Evolutionary conservation across 768 basidiomycete species (phyloP).

Genomic region (Xerocomellus dryophilus): DNA sequence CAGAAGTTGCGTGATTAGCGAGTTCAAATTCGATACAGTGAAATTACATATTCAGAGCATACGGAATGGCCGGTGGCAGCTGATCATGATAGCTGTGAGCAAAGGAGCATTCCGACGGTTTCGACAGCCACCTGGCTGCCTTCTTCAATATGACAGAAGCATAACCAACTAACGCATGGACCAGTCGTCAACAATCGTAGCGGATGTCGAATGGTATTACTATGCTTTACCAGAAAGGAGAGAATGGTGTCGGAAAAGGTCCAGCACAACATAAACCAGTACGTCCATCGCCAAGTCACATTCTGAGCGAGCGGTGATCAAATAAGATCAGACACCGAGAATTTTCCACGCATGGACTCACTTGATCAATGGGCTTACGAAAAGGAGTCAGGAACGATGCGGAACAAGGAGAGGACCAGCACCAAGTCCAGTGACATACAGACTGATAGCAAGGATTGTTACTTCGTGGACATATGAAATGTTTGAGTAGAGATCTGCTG

Average conservation of each 20-base stretch:
- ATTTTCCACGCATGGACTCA: constrained; percentile 18
- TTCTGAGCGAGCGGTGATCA: constrained; percentile 35
- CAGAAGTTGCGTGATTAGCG: constrained; percentile 47
- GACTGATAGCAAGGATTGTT: constrained; percentile 45
- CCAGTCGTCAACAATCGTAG: background rate
- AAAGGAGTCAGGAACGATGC: background rate
- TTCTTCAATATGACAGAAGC: constrained; percentile 61
- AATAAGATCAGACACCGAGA: constrained; percentile 1
- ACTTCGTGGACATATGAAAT: constrained; percentile 56
- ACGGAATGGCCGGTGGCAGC: constrained; percentile 74
- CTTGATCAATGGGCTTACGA: constrained; percentile 67
- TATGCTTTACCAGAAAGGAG: constrained; percentile 46
- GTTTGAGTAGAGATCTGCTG: constrained; percentile 50
- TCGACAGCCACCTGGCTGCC: constrained; percentile 44
- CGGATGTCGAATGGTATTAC: too few species aligned
- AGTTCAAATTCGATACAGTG: background rate
- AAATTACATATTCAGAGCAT: constrained; percentile 23
- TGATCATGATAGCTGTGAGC: constrained; percentile 45
- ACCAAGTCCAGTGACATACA: constrained; percentile 43
- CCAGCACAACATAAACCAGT: constrained; percentile 70
- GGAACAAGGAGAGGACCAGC: constrained; percentile 34
- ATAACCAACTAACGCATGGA: constrained; percentile 44
- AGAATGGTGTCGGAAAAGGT: constrained; percentile 49
- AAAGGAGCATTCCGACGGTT: background rate
- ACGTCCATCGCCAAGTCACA: constrained; percentile 74